Conservation (phyloP, 2,329 filamentous ascomycete species). For the Aureobasidium sp. region DNA sequence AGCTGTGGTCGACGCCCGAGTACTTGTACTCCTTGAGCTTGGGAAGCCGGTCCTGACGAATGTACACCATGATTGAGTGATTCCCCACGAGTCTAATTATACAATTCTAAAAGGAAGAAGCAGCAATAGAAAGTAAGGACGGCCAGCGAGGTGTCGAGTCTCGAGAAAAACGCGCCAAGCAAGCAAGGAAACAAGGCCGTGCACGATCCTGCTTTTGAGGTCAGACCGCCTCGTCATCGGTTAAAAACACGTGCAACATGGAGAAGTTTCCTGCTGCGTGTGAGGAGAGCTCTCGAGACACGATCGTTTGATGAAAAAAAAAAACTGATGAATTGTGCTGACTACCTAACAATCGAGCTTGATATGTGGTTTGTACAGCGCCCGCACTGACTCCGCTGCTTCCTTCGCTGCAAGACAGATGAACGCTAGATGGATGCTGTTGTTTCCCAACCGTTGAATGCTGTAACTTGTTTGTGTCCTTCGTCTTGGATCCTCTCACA, state of each 20-base stretch:
- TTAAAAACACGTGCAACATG: not conserved
- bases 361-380: not conserved
- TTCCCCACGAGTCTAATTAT: not conserved
- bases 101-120: not conserved
- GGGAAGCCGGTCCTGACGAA: conserved; percentile 80
- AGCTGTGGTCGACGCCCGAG: conserved; percentile 72
- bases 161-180: conserved; percentile 6
- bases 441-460: conserved; percentile 1
- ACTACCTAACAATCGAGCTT: not conserved
- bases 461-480: not conserved
- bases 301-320: not conserved
- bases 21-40: conserved; percentile 95
- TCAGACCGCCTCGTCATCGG: not conserved
- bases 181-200: not conserved
- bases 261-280: not conserved
- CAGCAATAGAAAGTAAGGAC: not conserved
- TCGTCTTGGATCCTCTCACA: not conserved
- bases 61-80: conserved; percentile 69
- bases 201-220: conserved; percentile 1
- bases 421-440: conserved; percentile 4
- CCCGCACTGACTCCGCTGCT: not conserved
- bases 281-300: not conserved
- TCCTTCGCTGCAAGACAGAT: not conserved
- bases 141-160: not conserved
- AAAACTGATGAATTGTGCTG: not conserved